Percentiles rank a stretch among this genome's conserved stretches.
These are phyloP conservation scores for Rosa chinensis DNA, from an alignment of 306 rosid species.

Conservation along the genomic window DNA sequence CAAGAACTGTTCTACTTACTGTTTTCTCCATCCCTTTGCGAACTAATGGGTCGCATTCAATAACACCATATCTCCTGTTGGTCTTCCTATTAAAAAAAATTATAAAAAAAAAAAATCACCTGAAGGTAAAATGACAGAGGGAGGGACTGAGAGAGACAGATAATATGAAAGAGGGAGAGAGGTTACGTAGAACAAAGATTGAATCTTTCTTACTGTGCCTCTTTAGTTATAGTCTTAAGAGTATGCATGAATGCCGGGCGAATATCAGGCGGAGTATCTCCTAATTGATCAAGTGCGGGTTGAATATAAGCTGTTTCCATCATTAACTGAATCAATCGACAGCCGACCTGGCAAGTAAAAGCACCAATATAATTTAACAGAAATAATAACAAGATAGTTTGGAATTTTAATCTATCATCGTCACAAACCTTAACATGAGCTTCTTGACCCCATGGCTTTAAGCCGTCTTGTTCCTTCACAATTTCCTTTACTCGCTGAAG, in stretches of 20 bases:
- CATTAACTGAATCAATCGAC: slow-evolving; percentile 67
- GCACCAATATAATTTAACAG: slow-evolving; percentile 23
- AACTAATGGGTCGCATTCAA: slow-evolving; percentile 82
- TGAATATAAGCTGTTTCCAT: slow-evolving; percentile 87
- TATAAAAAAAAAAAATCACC: slow-evolving; percentile 15
- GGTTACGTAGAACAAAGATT: slow-evolving; percentile 5
- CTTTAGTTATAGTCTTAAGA: slow-evolving; percentile 49
- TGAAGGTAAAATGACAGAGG: not conserved
- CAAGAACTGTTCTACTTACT: slow-evolving; percentile 48
- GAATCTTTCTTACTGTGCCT: slow-evolving; percentile 57
- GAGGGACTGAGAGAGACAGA: not conserved
- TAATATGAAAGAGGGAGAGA: slow-evolving; percentile 9
- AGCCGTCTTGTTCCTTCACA: slow-evolving; percentile 53
- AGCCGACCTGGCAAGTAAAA: slow-evolving; percentile 67
- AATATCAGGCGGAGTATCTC: slow-evolving; percentile 75
- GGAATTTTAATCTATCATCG: slow-evolving; percentile 18
- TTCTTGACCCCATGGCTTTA: slow-evolving; percentile 89
- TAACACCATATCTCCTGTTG: slow-evolving; percentile 82
- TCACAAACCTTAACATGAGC: slow-evolving; percentile 88
- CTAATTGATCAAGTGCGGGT: slow-evolving; percentile 70
- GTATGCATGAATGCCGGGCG: slow-evolving; percentile 83
- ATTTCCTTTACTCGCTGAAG: slow-evolving; percentile 50
- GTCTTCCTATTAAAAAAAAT: slow-evolving; percentile 51
- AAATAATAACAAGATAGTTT: slow-evolving; percentile 11
- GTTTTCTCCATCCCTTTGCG: slow-evolving; percentile 76